These are phyloP conservation scores for Boletus calvinii DNA, from an alignment of 1,284 basidiomycete species.

Conservation along the genomic window DNA sequence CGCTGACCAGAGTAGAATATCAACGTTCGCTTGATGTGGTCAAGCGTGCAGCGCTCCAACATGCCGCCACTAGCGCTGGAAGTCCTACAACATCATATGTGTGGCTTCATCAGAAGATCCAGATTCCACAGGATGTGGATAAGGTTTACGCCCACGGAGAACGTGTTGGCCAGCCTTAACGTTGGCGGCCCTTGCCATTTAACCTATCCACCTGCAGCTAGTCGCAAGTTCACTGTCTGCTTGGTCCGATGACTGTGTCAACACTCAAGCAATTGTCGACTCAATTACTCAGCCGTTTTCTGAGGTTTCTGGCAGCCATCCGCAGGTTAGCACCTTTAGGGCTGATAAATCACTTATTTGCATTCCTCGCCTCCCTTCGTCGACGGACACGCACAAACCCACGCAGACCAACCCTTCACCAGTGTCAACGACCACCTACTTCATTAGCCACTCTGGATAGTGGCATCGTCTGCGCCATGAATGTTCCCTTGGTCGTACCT, in stretches of 20 bases:
- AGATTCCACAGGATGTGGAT: constrained; percentile 9
- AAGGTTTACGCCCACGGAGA: background rate
- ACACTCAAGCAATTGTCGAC: background rate
- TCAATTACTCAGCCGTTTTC: constrained; percentile 12
- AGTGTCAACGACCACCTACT: background rate
- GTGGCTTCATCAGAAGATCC: background rate
- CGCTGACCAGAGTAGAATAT: background rate
- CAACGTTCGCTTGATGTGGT: background rate
- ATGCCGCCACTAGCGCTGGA: background rate
- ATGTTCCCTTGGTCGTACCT: constrained; percentile 6
- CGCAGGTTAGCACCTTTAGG: constrained; percentile 1
- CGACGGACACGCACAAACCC: constrained; percentile 1
- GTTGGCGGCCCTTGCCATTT: background rate
- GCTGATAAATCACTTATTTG: constrained; percentile 10
- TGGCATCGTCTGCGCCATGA: constrained; percentile 20
- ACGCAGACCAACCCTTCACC: background rate
- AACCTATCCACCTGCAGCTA: background rate
- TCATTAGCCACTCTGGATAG: background rate
- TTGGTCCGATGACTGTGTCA: background rate
- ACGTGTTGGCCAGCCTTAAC: no score
- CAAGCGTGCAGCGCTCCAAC: background rate
- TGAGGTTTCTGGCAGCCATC: constrained; percentile 4
- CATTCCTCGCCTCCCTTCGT: constrained; percentile 8
- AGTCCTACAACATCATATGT: no score
- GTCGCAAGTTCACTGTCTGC: background rate